Percentiles rank a stretch among this genome's conserved stretches.
Evolutionary conservation across 148 eudicot genomes (phyloP).

Genomic region (Dianthus caryophyllus): DNA sequence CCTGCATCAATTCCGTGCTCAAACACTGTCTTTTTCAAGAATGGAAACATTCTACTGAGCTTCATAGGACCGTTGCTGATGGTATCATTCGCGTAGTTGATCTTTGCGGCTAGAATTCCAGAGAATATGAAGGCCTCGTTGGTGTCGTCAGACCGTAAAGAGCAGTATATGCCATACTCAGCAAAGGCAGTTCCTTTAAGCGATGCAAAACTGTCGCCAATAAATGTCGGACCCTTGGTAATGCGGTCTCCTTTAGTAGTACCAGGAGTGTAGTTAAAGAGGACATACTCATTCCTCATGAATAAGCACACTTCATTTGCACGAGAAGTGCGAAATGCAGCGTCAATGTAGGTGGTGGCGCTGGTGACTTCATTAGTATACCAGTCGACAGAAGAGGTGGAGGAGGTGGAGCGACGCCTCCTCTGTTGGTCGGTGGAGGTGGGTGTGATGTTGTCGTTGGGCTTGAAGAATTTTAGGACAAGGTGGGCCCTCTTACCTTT

Average conservation of each 20-base stretch:
- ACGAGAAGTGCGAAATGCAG: neutral
- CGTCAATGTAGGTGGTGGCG: neutral
- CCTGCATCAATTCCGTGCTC: slow-evolving; percentile 13
- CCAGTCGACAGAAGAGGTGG: slow-evolving; percentile 4
- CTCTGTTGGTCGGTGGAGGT: no score
- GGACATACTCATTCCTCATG: slow-evolving; percentile 10
- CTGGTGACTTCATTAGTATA: neutral
- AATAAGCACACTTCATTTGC: neutral
- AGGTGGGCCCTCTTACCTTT: neutral
- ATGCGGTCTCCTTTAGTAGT: neutral
- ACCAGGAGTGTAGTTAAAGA: neutral
- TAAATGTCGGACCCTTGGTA: neutral
- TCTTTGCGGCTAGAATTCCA: neutral
- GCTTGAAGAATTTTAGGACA: neutral
- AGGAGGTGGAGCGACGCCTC: no score
- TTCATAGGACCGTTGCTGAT: slow-evolving; percentile 3
- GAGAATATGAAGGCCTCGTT: slow-evolving; percentile 4
- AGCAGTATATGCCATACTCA: neutral
- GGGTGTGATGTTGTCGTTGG: neutral
- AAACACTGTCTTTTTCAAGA: slow-evolving; percentile 5
- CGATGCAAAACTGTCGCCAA: neutral
- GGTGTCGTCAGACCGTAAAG: neutral
- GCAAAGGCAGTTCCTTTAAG: neutral
- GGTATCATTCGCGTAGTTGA: neutral
- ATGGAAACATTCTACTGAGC: slow-evolving; percentile 7